A percentile compares a stretch with the other conserved stretches of the same genome.
phyloP scores from a whole-genome alignment of 2,329 filamentous ascomycete species.

The Cordyceps militaris region DNA sequence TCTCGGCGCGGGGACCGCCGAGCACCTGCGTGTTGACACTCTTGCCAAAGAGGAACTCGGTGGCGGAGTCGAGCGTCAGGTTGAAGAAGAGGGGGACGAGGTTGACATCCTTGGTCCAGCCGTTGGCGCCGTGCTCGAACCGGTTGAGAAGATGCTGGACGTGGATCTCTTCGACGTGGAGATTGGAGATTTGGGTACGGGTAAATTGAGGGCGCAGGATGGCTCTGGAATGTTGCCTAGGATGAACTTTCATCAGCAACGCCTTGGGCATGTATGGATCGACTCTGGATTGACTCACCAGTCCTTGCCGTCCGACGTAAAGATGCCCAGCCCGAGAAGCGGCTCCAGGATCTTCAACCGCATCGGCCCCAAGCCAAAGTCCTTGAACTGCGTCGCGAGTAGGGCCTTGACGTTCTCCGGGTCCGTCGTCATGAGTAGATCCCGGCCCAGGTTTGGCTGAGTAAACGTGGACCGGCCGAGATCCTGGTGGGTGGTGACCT shows the following conservation, averaged over 20 bases:
- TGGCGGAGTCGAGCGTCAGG: conserved; percentile 37
- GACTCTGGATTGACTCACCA: not conserved
- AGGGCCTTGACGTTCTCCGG: conserved; percentile 44
- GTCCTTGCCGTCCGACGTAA: conserved; percentile 10
- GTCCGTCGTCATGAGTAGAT: conserved; percentile 23
- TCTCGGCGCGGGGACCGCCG: not conserved
- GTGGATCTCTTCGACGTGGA: conserved; percentile 19
- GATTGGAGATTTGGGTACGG: conserved; percentile 18
- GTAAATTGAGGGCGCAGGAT: conserved; percentile 22
- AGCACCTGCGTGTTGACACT: conserved; percentile 33
- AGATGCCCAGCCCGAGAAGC: conserved; percentile 15
- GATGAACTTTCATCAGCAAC: not conserved
- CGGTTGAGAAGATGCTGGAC: conserved; percentile 14
- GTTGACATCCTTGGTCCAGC: conserved; percentile 24
- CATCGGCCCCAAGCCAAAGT: not conserved
- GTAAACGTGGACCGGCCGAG: conserved; percentile 9
- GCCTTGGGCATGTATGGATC: conserved; percentile 18
- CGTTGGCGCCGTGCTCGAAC: not conserved
- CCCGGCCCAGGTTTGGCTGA: conserved; percentile 10
- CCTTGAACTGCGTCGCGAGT: conserved; percentile 39
- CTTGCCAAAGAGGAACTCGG: conserved; percentile 53
- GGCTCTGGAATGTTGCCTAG: conserved; percentile 27
- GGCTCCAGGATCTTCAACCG: conserved; percentile 1
- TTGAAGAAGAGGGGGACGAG: conserved; percentile 39
- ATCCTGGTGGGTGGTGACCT: not conserved